These are phyloP conservation scores for barrel medic (Medicago truncatula) DNA, from an alignment of 306 rosid species.

Conservation along the genomic window DNA sequence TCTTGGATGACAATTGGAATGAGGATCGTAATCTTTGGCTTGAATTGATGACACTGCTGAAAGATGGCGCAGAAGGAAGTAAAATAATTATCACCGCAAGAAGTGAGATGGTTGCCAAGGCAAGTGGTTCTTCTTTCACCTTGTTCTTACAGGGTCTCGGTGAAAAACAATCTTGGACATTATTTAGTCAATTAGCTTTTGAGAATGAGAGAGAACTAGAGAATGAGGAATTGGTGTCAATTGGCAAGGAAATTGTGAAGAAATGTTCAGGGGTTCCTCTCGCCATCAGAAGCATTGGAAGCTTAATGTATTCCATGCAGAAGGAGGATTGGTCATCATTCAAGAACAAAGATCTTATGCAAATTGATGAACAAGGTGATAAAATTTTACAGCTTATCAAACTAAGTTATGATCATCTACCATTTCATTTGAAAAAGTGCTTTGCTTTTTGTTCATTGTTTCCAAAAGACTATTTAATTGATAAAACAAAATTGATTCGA, in stretches of 20 bases:
- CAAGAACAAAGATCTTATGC: background rate
- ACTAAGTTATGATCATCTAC: slow-evolving; percentile 3
- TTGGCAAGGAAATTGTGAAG: slow-evolving; percentile 19
- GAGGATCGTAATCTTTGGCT: background rate
- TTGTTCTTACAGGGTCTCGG: background rate
- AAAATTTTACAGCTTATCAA: background rate
- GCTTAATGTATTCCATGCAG: background rate
- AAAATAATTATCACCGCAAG: background rate
- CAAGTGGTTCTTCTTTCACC: background rate
- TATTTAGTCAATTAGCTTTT: slow-evolving; percentile 30
- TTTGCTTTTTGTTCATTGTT: background rate
- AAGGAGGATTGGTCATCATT: slow-evolving; percentile 1
- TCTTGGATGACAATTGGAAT: slow-evolving; percentile 21
- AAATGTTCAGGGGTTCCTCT: slow-evolving; percentile 33
- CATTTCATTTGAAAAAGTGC: background rate
- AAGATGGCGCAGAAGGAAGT: no score
- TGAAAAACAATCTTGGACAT: background rate
- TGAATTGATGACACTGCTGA: no score
- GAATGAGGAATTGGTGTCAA: background rate
- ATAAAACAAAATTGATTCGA: background rate
- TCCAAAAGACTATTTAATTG: background rate
- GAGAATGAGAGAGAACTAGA: background rate
- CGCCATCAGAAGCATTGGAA: slow-evolving; percentile 23
- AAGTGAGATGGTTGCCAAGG: background rate
- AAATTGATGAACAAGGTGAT: background rate